Conservation (phyloP, 2,329 filamentous ascomycete genomes). For the Verticillium zaregamsianum region DNA sequence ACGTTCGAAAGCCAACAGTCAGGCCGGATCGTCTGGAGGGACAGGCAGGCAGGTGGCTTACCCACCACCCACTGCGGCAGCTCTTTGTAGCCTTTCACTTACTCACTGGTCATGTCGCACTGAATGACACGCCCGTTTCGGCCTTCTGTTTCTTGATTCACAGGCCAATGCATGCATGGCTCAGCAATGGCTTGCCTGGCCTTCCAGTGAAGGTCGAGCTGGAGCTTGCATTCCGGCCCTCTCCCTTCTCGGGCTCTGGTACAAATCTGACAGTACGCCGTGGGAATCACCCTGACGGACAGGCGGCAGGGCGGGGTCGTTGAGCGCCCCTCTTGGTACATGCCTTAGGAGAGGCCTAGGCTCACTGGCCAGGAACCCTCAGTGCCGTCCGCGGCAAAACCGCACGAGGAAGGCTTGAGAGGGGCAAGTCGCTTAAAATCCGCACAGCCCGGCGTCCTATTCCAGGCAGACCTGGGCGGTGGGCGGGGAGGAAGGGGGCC, state of each 20-base stretch:
- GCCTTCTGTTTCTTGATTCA: not conserved
- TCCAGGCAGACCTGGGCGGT: not conserved
- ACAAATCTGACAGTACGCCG: not conserved
- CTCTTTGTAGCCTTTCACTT: not conserved
- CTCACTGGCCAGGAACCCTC: not conserved
- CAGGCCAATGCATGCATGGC: not conserved
- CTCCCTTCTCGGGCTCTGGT: not conserved
- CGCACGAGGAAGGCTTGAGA: not conserved
- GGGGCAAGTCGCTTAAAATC: not conserved
- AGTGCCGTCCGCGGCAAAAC: not conserved
- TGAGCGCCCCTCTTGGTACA: not conserved
- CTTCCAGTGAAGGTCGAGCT: not conserved
- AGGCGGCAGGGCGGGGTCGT: not conserved
- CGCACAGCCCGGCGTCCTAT: not conserved
- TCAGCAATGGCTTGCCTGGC: not conserved
- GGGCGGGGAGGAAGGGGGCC: not conserved
- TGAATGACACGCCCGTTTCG: not conserved
- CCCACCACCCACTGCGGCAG: not conserved
- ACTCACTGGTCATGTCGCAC: not conserved
- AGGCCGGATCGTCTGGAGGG: not conserved
- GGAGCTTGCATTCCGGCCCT: not conserved
- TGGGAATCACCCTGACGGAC: not conserved
- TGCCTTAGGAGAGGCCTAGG: not conserved
- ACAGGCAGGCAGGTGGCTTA: not conserved
- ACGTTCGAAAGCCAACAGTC: not conserved